Percentiles rank a stretch among this genome's conserved stretches.
Conservation (phyloP, 1,139 yeast species). For the Blastobotrys arbuscula region DNA sequence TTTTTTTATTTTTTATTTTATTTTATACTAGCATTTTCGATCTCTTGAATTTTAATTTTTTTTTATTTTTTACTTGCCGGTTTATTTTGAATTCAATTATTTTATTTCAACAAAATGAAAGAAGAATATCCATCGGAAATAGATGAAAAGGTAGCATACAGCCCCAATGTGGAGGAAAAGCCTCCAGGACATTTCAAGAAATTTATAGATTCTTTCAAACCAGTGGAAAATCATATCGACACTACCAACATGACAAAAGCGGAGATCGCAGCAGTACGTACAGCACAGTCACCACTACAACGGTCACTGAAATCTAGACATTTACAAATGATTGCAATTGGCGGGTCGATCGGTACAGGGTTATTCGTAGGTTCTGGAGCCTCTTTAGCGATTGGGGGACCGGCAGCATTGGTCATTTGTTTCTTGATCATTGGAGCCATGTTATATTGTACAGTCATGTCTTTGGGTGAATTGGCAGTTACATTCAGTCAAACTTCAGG, state of each 20-base stretch:
- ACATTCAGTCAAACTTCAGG: constrained; percentile 70
- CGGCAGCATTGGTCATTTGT: constrained; percentile 74
- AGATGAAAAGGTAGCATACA: background rate
- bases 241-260: constrained; percentile 24
- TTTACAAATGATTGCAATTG: constrained; percentile 67
- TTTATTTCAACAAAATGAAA: too few species aligned
- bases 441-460: constrained; percentile 67
- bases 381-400: constrained; percentile 54
- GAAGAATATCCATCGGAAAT: background rate
- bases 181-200: constrained; percentile 4
- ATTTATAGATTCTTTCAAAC: constrained; percentile 28
- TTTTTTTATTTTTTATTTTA: background rate
- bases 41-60: background rate
- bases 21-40: background rate
- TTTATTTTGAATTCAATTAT: too few species aligned
- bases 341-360: constrained; percentile 82
- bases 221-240: constrained; percentile 23
- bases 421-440: constrained; percentile 63
- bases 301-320: constrained; percentile 46
- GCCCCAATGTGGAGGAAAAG: background rate
- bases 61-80: too few species aligned
- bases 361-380: constrained; percentile 41
- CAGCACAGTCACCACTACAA: constrained; percentile 36
- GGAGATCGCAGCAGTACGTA: constrained; percentile 28
- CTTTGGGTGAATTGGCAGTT: constrained; percentile 82